Base-by-base conservation (phyloP, 2,329 filamentous ascomycete genomes). In the Septoria linicola region DNA sequence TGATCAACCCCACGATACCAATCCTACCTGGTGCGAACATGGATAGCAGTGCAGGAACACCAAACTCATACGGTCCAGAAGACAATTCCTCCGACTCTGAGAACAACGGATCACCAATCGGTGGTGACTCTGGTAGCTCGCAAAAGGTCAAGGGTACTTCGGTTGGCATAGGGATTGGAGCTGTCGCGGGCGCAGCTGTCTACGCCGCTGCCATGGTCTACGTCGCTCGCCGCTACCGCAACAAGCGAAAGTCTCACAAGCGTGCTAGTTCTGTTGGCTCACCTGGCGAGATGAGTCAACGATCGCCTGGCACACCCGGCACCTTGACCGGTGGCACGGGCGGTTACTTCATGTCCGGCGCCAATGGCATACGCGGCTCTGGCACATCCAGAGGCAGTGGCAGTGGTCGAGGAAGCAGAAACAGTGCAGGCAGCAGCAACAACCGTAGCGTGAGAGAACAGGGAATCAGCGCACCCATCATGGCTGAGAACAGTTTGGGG, bases 171-270 rank as follows among this genome's bases (percentile, higher is more conserved):
- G 88, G 86, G 50, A 78, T 89, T 17, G 89, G 88, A 63, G 86
- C 88, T 20, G 82, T 91, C 25, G 80, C 81, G 36, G 84, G 90
- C 65, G 89, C 88, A 35, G 87, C 85, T 43, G 84, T 89, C n/a
- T 96, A 96, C 62, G 91, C 90, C 66, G 88, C 87, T 10, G 90
- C 89, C 69, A 96, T 96, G 91, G 92, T 96, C 75, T 84, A 93
- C 65, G 83, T 96, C 60, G 91, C 91, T 42, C 85, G 90, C 55
- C 82, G 91, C 54, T 96, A 96, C 80, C 89, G 91, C 78, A 85
- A 87, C 75, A 89, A 87, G 79, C 76, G 82, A 43, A 53, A 60
- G 45, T 60, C 61, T 27, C 88, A 95, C 73, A 81, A 84, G 65
- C 87, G 89, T 53, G 78, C 85, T 45, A 89, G 83, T 77, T 95